A percentile compares a stretch with the other conserved stretches of the same genome.
phyloP scores from a whole-genome alignment of 1,139 yeast genomes.

The Candida pseudoviswanathii region DNA sequence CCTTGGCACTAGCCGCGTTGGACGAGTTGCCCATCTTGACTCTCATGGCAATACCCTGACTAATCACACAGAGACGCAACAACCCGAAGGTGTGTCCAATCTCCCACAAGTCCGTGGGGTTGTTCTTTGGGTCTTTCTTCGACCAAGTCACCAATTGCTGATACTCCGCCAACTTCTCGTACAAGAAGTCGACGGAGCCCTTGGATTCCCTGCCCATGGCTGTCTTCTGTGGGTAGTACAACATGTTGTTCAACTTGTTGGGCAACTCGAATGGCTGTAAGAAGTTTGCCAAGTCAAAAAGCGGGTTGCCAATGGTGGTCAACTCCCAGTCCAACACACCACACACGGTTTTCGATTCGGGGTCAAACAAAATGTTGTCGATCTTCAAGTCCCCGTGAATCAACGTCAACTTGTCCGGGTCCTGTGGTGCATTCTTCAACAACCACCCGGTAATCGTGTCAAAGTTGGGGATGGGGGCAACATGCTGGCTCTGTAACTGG shows the following conservation, averaged over 20 bases:
- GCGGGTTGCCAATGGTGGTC: slow-evolving; percentile 68
- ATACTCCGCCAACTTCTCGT: slow-evolving; percentile 26
- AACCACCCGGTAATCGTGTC: slow-evolving; percentile 48
- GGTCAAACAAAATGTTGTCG: slow-evolving; percentile 61
- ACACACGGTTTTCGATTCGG: slow-evolving; percentile 48
- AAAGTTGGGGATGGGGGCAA: slow-evolving; percentile 55
- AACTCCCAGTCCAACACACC: slow-evolving; percentile 73
- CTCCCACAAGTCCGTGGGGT: slow-evolving; percentile 50
- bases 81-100: slow-evolving; percentile 64
- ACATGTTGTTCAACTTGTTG: slow-evolving; percentile 28
- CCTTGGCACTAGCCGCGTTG: slow-evolving; percentile 56
- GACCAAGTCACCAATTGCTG: slow-evolving; percentile 30
- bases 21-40: slow-evolving; percentile 60
- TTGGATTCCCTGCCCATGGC: slow-evolving; percentile 40
- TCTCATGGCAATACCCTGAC: slow-evolving; percentile 71
- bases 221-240: slow-evolving; percentile 33
- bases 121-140: slow-evolving; percentile 32
- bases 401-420: slow-evolving; percentile 48
- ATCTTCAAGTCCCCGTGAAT: slow-evolving; percentile 73
- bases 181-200: slow-evolving; percentile 26
- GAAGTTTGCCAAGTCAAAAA: slow-evolving; percentile 63
- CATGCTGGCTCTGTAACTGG: slow-evolving; percentile 50
- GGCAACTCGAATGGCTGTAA: slow-evolving; percentile 61
- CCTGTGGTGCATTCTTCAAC: slow-evolving; percentile 44
- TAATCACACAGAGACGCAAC: slow-evolving; percentile 59